phyloP scores from a whole-genome alignment of 306 rosid genomes.

The Fragaria nilgerrensis region DNA sequence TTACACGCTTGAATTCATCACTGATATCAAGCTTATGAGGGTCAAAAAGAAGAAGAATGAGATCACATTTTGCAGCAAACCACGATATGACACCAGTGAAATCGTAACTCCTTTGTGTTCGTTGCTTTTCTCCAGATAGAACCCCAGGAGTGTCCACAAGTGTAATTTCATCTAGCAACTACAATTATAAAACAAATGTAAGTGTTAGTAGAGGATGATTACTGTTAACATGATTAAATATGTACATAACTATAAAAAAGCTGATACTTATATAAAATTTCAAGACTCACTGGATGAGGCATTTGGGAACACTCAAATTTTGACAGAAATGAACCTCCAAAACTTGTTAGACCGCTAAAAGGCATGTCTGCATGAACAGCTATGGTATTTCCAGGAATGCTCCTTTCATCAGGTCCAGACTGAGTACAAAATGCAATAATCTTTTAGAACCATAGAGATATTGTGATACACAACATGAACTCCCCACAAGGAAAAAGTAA shows the following conservation, averaged over 20 bases:
- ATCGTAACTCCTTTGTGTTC: constrained; percentile 90
- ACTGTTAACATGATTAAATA: neutral
- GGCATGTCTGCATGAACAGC: constrained; percentile 98
- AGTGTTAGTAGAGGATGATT: neutral
- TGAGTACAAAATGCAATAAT: constrained; percentile 28
- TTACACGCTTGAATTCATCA: constrained; percentile 90
- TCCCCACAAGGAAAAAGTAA: neutral
- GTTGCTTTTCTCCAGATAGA: constrained; percentile 94
- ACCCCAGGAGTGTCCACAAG: constrained; percentile 97
- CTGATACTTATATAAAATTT: neutral
- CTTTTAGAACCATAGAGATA: neutral
- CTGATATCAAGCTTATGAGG: constrained; percentile 95
- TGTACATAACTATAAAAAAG: no score
- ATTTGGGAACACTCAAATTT: constrained; percentile 92
- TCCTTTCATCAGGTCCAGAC: constrained; percentile 98
- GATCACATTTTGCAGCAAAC: constrained; percentile 97
- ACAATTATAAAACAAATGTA: neutral
- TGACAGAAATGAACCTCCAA: constrained; percentile 86
- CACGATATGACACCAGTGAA: constrained; percentile 96
- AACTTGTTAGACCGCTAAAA: constrained; percentile 70
- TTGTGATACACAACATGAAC: neutral
- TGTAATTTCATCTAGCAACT: constrained; percentile 81
- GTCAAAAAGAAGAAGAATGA: constrained; percentile 85
- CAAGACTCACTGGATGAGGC: constrained; percentile 89
- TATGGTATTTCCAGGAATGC: constrained; percentile 88